Evolutionary conservation across 306 rosid genomes (phyloP).

Genomic region (Senna tora): DNA sequence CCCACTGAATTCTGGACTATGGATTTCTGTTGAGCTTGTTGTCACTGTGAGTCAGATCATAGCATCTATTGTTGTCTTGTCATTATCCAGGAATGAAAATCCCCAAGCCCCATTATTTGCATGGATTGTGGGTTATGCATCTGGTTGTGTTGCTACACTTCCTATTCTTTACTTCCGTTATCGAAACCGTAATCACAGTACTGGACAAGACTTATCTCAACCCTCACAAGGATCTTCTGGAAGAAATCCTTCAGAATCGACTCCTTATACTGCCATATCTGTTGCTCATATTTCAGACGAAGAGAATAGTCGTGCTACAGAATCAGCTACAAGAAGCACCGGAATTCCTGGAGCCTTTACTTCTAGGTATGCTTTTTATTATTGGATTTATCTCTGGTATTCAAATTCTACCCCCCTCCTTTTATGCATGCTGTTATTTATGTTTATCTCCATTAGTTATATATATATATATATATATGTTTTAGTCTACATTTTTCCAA

Average conservation of each 20-base stretch:
- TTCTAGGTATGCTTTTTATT: slow-evolving; percentile 41
- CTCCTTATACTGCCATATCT: slow-evolving; percentile 46
- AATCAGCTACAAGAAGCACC: slow-evolving; percentile 38
- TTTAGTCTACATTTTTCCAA: background rate
- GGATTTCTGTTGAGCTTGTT: slow-evolving; percentile 70
- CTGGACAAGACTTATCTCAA: slow-evolving; percentile 45
- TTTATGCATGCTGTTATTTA: background rate
- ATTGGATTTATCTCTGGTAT: background rate
- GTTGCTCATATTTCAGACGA: slow-evolving; percentile 45
- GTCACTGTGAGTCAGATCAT: slow-evolving; percentile 59
- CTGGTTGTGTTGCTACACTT: slow-evolving; percentile 65
- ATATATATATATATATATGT: background rate
- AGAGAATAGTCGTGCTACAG: slow-evolving; percentile 43
- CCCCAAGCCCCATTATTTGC: slow-evolving; percentile 60
- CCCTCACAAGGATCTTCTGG: slow-evolving; percentile 49
- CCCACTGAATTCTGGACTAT: slow-evolving; percentile 73
- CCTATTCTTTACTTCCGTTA: slow-evolving; percentile 61
- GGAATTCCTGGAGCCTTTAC: slow-evolving; percentile 41
- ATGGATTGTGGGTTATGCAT: slow-evolving; percentile 66
- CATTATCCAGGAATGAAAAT: slow-evolving; percentile 54
- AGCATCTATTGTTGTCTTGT: slow-evolving; percentile 61
- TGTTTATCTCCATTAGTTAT: background rate
- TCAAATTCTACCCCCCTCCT: background rate
- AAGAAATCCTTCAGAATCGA: slow-evolving; percentile 47
- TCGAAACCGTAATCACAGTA: slow-evolving; percentile 43